Conservation (phyloP, 2,329 filamentous ascomycete species). For the Aspergillus sp. region DNA sequence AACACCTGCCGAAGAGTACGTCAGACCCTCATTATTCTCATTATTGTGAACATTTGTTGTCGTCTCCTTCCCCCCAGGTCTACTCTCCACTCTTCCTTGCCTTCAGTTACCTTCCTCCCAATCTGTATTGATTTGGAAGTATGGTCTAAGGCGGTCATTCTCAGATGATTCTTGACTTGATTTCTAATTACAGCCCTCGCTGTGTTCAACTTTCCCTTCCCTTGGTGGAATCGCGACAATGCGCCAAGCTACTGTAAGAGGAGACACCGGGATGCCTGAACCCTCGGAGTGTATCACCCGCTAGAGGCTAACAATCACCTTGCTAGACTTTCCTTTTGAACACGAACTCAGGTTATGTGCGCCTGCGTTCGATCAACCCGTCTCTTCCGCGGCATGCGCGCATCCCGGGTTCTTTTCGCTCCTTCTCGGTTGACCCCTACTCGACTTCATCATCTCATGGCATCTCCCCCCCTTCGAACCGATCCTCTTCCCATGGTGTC, state of each 20-base stretch:
- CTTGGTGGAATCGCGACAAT: slow-evolving; percentile 25
- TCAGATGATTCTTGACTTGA: slow-evolving; percentile 21
- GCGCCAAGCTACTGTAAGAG: slow-evolving; percentile 36
- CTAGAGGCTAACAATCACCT: slow-evolving; percentile 10
- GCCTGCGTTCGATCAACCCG: slow-evolving; percentile 23
- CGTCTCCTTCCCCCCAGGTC: background rate
- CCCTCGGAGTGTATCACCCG: background rate
- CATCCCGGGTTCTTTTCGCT: slow-evolving; percentile 27
- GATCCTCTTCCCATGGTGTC: slow-evolving; percentile 21
- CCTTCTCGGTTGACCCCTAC: slow-evolving; percentile 33
- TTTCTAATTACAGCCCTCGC: slow-evolving; percentile 24
- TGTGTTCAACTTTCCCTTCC: slow-evolving; percentile 28
- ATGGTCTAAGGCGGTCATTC: slow-evolving; percentile 27
- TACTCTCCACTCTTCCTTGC: background rate
- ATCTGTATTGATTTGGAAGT: slow-evolving; percentile 13
- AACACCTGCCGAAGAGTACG: slow-evolving; percentile 23
- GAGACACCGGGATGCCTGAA: background rate
- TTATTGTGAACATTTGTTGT: slow-evolving; percentile 5
- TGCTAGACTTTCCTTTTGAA: slow-evolving; percentile 28
- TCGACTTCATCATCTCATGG: slow-evolving; percentile 19
- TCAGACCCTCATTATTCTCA: slow-evolving; percentile 18
- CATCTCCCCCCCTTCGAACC: slow-evolving; percentile 18
- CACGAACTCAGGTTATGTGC: slow-evolving; percentile 25
- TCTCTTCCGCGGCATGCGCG: slow-evolving; percentile 21
- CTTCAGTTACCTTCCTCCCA: background rate